Conservation (phyloP, 192 early-diverging fungal genomes). For the Podila horticola region DNA sequence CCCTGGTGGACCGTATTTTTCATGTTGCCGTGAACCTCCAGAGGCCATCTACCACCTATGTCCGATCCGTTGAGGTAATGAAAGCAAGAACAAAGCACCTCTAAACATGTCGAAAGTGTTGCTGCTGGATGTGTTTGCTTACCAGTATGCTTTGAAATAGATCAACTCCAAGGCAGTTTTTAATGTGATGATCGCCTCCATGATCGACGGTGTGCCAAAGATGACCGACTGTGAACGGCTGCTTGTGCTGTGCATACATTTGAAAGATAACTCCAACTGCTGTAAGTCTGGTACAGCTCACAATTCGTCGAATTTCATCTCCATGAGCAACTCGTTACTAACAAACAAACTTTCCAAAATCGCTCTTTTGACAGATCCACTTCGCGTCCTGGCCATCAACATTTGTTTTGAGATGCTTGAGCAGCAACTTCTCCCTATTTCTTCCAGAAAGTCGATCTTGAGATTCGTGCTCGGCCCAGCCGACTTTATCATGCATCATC, state of each 20-base stretch:
- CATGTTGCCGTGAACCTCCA: slow-evolving; percentile 17
- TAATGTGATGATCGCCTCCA: slow-evolving; percentile 34
- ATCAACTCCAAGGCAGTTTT: slow-evolving; percentile 27
- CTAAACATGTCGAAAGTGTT: neutral
- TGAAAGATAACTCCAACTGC: slow-evolving; percentile 19
- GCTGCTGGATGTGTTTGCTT: too few species aligned
- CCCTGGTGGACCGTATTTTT: slow-evolving; percentile 9
- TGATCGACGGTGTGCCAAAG: slow-evolving; percentile 11
- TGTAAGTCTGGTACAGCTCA: slow-evolving; percentile 10
- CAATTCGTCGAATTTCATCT: neutral
- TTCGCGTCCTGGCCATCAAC: slow-evolving; percentile 5
- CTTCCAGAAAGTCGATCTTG: slow-evolving; percentile 19
- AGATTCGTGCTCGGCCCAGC: slow-evolving; percentile 29
- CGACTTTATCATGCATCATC: slow-evolving; percentile 32
- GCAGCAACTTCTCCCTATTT: slow-evolving; percentile 5
- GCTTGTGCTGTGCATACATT: slow-evolving; percentile 19
- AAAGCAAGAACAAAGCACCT: neutral
- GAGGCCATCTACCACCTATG: slow-evolving; percentile 2
- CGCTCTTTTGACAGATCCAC: slow-evolving; percentile 11
- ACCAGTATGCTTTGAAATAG: neutral
- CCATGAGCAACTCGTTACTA: neutral
- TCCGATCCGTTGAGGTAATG: slow-evolving; percentile 24
- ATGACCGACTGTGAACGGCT: slow-evolving; percentile 14
- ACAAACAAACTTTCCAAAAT: too few species aligned
- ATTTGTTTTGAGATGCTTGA: slow-evolving; percentile 18